Base-by-base conservation (phyloP, 1,139 yeast species). In the Magnusiomyces suaveolens region DNA sequence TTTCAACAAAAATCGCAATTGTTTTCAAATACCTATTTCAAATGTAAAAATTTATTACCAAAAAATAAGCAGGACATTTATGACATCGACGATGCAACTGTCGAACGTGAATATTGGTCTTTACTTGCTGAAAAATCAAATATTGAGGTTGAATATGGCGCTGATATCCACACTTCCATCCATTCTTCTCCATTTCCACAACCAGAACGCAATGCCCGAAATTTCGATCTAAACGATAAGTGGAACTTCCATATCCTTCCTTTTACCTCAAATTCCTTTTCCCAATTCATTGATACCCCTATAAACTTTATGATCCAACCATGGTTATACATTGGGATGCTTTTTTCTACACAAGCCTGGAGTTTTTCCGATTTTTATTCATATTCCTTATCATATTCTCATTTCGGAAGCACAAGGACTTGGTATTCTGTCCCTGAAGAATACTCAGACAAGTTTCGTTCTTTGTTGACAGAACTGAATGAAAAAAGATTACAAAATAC, bases 381-480 rank as follows among this genome's bases (percentile, higher is more conserved):
- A 0, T 83, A 84, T 57, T 68, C 75, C 14, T 72, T 79, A 29
- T 82, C 81, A 62, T 85, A 78, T 60, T 84, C 80, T 55, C 85
- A 84, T 61, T 69, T 77, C 55, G 95, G 95, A 2, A 82, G 82
- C 1, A 69, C 77, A 10, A 82, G 80, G 63, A 71, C 82, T 21
- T 85, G 95, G 94, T 86, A 84, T 61, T 78, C 86, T 51, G 76
- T 88, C n/a, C 83, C 92, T 0, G 88, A 85, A 18, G 73, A 72
- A 60, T 82, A 83, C 55, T 78, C 79, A 57, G 79, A 72, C 3
- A 79, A 78, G 60, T 84, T 82, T 63, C 60, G 55, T 25, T 29
- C 49, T n/a, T 47, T 62, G 8, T 43, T 62, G 16, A 50, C 43
- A 2, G 16, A 26, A 46, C 10, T 46, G 4, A 39, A 39, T 46